Evolutionary conservation across 2,329 filamentous ascomycete species (phyloP).

Genomic region (Monilinia fructicola): DNA sequence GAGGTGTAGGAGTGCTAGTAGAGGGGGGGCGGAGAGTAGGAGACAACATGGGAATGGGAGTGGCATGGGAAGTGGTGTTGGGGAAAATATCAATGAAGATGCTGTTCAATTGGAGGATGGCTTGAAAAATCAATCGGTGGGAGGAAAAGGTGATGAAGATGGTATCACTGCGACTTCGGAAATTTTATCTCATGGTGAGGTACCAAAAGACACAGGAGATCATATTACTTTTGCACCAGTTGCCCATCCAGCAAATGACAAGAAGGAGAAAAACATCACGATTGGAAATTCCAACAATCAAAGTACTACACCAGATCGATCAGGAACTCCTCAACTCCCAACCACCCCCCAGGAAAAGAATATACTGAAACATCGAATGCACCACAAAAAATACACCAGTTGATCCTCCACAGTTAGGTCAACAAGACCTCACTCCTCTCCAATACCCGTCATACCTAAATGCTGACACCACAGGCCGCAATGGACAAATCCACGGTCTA

Average conservation of each 20-base stretch:
- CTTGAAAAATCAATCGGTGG: background rate
- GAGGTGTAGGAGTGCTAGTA: background rate
- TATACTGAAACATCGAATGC: background rate
- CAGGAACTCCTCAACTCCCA: background rate
- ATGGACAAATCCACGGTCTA: constrained; percentile 56
- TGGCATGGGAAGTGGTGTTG: background rate
- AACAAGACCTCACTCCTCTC: constrained; percentile 22
- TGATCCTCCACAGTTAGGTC: background rate
- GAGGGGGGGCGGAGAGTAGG: background rate
- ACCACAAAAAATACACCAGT: background rate
- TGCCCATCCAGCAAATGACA: background rate
- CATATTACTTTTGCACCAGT: constrained; percentile 16
- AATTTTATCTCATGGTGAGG: background rate
- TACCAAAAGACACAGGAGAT: background rate
- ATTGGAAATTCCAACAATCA: background rate
- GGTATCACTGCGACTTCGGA: constrained; percentile 10
- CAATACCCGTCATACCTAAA: constrained; percentile 35
- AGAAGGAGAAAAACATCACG: background rate
- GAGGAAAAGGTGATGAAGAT: background rate
- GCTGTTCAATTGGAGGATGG: background rate
- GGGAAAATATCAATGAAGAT: background rate
- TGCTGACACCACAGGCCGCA: constrained; percentile 46
- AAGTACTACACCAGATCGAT: background rate
- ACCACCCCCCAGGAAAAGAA: background rate
- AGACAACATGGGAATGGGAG: background rate